Evolutionary conservation across 2,329 filamentous ascomycete species (phyloP).

Genomic region (Aspergillus calidoustus): DNA sequence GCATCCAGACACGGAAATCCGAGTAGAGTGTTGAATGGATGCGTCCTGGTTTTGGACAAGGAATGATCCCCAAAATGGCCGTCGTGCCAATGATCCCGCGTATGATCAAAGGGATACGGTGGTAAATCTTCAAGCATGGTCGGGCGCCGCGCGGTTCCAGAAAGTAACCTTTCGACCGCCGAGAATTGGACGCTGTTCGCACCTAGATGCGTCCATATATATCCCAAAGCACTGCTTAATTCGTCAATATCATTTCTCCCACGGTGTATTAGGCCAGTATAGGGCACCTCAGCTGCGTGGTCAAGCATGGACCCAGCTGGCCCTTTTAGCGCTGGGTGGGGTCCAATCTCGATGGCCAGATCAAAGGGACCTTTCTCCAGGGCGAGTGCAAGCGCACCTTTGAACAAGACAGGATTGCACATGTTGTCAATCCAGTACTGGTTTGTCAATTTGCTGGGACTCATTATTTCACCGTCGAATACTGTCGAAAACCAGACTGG

Average conservation of each 20-base stretch:
- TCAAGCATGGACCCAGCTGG: slow-evolving; percentile 16
- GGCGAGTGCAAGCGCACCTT: slow-evolving; percentile 26
- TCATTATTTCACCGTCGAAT: no score
- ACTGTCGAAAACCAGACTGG: no score
- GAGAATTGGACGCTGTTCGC: no score
- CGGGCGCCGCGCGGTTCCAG: no score
- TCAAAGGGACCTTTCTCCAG: slow-evolving; percentile 39
- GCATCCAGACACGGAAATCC: not conserved
- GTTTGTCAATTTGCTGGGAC: slow-evolving; percentile 9
- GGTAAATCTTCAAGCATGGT: not conserved
- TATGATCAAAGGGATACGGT: slow-evolving; percentile 3
- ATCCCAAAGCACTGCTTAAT: no score
- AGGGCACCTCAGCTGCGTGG: no score
- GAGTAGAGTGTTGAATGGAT: not conserved
- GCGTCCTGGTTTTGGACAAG: not conserved
- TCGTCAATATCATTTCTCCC: no score
- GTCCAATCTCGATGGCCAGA: slow-evolving; percentile 32
- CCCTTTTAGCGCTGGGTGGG: slow-evolving; percentile 37
- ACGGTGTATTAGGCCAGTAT: no score
- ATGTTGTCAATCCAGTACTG: slow-evolving; percentile 45
- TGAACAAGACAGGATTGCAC: slow-evolving; percentile 39
- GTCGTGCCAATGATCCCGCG: not conserved
- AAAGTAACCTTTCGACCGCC: no score
- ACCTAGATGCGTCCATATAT: no score
- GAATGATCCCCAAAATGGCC: not conserved